Evolutionary conservation across 2,329 filamentous ascomycete genomes (phyloP).

Genomic region (Bipolaris victoriae): DNA sequence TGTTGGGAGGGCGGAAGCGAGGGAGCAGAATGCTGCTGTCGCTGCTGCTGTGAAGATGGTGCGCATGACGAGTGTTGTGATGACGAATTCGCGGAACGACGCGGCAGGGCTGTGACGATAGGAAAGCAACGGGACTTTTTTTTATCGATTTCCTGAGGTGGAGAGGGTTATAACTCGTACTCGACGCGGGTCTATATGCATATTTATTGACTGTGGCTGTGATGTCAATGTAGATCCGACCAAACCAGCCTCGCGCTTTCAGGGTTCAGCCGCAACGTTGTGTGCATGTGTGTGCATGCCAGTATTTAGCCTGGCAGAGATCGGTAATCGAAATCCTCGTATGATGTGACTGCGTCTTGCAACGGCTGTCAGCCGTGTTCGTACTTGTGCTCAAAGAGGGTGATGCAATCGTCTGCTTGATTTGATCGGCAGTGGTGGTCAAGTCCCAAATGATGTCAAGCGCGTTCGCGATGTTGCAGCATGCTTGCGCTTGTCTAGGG

Average conservation of each 20-base stretch:
- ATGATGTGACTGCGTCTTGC: constrained; percentile 8
- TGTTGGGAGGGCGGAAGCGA: constrained; percentile 12
- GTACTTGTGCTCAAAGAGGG: constrained; percentile 4
- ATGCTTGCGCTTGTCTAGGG: no score
- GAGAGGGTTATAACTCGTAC: neutral
- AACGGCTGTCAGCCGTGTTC: neutral
- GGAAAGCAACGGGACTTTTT: neutral
- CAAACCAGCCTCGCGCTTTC: constrained; percentile 7
- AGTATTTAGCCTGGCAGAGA: constrained; percentile 7
- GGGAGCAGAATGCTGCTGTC: constrained; percentile 4
- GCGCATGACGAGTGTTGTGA: constrained; percentile 8
- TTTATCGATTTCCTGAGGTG: neutral
- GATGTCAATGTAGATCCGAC: constrained; percentile 7
- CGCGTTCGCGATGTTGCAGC: neutral
- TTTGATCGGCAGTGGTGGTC: neutral
- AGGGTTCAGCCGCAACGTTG: constrained; percentile 22
- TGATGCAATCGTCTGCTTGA: constrained; percentile 4
- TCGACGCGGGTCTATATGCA: constrained; percentile 7
- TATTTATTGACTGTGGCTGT: constrained; percentile 1
- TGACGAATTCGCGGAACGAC: neutral
- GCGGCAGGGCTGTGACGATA: neutral
- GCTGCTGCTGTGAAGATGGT: constrained; percentile 2
- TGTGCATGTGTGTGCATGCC: constrained; percentile 4
- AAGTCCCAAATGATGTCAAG: constrained; percentile 15
- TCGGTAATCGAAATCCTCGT: constrained; percentile 4